Evolutionary conservation across 306 rosid species (phyloP).

Genomic region (Malus sylvestris): DNA sequence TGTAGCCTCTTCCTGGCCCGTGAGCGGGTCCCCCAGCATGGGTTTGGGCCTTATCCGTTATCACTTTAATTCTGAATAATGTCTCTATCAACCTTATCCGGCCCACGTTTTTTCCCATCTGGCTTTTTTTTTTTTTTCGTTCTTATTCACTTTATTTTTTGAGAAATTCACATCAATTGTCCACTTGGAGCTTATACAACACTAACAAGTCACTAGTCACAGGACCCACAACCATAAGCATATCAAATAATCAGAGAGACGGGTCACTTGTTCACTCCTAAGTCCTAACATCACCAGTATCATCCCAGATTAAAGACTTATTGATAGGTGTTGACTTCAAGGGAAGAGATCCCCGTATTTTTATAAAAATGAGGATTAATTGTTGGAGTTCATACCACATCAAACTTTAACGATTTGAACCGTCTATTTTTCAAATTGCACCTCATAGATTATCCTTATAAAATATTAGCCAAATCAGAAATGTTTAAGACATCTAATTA

Average conservation of each 20-base stretch:
- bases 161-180: background rate
- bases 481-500: too few relatives aligned
- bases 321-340: too few relatives aligned
- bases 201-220: background rate
- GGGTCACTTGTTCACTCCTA: too few relatives aligned
- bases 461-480: too few relatives aligned
- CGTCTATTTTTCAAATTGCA: too few relatives aligned
- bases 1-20: background rate
- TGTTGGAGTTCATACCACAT: too few relatives aligned
- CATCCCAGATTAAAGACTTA: too few relatives aligned
- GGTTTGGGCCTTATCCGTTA: background rate
- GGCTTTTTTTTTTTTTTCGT: background rate
- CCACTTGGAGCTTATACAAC: background rate
- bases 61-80: background rate
- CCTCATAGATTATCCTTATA: too few relatives aligned
- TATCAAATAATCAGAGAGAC: background rate
- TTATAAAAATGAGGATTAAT: too few relatives aligned
- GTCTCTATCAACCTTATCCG: background rate
- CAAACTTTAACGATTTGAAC: too few relatives aligned
- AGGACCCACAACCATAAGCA: background rate
- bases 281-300: too few relatives aligned
- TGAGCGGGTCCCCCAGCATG: background rate
- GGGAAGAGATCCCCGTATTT: too few relatives aligned
- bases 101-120: background rate
- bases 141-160: background rate